Conservation (phyloP, 2,329 filamentous ascomycete genomes). For the Aspergillus niger region DNA sequence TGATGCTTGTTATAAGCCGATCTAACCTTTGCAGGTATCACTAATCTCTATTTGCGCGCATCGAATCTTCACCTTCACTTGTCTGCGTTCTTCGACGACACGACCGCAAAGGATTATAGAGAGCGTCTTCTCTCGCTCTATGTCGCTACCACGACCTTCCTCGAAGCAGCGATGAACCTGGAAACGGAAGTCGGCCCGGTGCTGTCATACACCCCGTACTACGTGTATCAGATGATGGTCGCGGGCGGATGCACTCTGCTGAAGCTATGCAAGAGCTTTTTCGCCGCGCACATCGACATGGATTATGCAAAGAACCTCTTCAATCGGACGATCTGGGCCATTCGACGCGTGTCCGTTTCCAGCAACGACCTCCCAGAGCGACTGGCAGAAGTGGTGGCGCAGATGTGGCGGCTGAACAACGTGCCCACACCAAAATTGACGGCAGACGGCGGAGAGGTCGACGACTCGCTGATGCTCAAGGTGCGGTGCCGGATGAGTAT, state of each 20-base stretch:
- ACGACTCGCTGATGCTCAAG: constrained; percentile 60
- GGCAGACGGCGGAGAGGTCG: constrained; percentile 34
- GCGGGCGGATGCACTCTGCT: constrained; percentile 65
- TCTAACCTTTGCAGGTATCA: constrained; percentile 39
- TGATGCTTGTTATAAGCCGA: background rate
- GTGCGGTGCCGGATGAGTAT: constrained; percentile 68
- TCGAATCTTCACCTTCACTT: constrained; percentile 51
- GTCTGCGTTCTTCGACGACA: constrained; percentile 54
- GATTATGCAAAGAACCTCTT: constrained; percentile 60
- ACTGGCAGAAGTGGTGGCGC: constrained; percentile 65
- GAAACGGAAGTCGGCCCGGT: constrained; percentile 49
- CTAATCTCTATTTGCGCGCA: constrained; percentile 50
- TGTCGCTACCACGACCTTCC: constrained; percentile 48
- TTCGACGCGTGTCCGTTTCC: constrained; percentile 62
- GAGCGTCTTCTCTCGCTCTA: constrained; percentile 50
- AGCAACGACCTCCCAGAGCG: constrained; percentile 66
- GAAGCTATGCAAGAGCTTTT: constrained; percentile 68
- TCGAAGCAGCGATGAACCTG: constrained; percentile 50
- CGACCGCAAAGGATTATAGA: constrained; percentile 48
- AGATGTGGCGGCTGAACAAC: constrained; percentile 61
- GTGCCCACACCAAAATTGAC: constrained; percentile 31
- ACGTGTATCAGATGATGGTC: constrained; percentile 68
- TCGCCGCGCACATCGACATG: constrained; percentile 58
- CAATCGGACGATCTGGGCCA: constrained; percentile 58
- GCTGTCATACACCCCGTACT: constrained; percentile 59